These are phyloP conservation scores for Fusarium napiforme DNA, from an alignment of 2,329 filamentous ascomycete genomes.

Conservation along the genomic window DNA sequence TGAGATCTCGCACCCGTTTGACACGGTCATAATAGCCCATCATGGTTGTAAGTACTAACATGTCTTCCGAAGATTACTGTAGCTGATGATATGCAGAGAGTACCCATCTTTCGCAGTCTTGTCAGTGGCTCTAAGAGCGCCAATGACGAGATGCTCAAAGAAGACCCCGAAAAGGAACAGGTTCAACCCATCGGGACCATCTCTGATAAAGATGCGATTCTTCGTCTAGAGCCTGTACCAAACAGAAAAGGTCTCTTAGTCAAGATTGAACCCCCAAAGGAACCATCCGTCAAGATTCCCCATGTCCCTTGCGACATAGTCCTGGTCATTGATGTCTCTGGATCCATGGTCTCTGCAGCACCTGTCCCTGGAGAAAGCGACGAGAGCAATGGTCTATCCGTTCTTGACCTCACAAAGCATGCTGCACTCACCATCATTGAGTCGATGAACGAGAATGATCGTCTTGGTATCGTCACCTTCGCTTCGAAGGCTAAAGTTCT, in stretches of 20 bases:
- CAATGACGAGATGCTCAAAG: not conserved
- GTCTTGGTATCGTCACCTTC: conserved; percentile 69
- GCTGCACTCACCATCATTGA: conserved; percentile 68
- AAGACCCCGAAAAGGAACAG: not conserved
- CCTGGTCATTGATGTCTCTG: conserved; percentile 70
- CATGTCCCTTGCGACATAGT: conserved; percentile 69
- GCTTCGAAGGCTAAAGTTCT: conserved; percentile 54
- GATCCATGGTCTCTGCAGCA: conserved; percentile 63
- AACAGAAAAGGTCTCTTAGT: conserved; percentile 56
- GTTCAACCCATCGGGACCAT: not conserved
- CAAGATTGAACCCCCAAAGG: conserved; percentile 57
- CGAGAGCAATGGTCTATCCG: conserved; percentile 62
- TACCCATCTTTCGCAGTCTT: conserved; percentile 25
- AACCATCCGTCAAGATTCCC: conserved; percentile 43
- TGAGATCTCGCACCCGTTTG: not conserved
- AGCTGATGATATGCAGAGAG: conserved; percentile 22
- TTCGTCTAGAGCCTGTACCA: conserved; percentile 55
- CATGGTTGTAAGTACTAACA: conserved; percentile 18
- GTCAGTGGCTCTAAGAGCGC: not conserved
- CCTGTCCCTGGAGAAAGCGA: conserved; percentile 58
- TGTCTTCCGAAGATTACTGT: not conserved
- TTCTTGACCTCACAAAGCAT: conserved; percentile 70
- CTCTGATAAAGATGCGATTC: conserved; percentile 24
- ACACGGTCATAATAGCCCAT: conserved; percentile 10
- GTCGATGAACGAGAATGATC: conserved; percentile 64